Evolutionary conservation across 2,329 filamentous ascomycete genomes (phyloP), one percentile per base, ranked within the genome.

Genomic region (Canariomyces notabilis): DNA sequence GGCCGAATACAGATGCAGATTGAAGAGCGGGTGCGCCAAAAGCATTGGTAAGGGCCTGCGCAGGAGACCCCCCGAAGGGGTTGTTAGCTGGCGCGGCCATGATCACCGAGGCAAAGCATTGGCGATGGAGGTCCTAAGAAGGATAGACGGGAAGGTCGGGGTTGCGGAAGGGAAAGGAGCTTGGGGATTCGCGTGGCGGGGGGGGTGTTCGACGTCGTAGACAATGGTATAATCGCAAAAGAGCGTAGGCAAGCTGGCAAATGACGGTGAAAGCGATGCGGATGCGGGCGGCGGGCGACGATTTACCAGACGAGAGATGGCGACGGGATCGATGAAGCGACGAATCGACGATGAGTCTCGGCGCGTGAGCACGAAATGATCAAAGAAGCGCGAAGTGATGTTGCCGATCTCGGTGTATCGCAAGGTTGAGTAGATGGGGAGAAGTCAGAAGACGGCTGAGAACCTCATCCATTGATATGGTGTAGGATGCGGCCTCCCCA

Each of bases 51-150:
- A 16, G 32, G 14, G 39, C 46, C 51, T 49, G 48, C 34, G 15
- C 21, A 22, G 42, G 41, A 37, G 54, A 50, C 46, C 45, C 47
- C 55, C 58, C 58, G 50, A 60, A 59, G 40, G 58, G 57, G 45
- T 60, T 59, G 44, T 52, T 56, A 55, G 48, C 51, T 46, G 54
- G 51, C 46, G 53, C 52, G 47, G 48, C 53, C 53, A 55, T 57
- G 44, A 34, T 52, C 34, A 36, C 41, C 35, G 40, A 44, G 42
- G 37, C 33, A 35, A 23, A 43, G 47, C 53, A 58, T 56, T 51
- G 49, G 53, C 46, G 37, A 44, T 35, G 35, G 29, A 43, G 38
- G 29, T 40, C 43, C 39, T 26, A 22, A 34, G 7, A 31, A 47
- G 18, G 21, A 42, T 46, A 20, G 35, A 33, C 34, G 47, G 37